Evolutionary conservation across 495 filamentous ascomycete genomes (phyloP), one percentile per base, ranked within the genome.

Genomic region (Xylaria venustula): DNA sequence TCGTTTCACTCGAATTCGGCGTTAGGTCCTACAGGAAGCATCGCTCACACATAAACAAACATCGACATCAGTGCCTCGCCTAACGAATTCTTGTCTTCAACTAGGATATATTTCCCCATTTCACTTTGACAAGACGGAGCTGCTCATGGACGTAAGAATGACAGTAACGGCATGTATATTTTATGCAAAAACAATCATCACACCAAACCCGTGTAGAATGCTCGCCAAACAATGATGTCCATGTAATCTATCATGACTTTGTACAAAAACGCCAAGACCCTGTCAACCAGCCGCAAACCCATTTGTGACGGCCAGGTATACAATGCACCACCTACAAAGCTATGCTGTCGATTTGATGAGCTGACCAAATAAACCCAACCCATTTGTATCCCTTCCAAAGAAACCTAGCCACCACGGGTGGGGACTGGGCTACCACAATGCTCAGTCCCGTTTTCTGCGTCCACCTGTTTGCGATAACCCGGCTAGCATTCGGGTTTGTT

Each of bases 171-270:
- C 4, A 11, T 11, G 30, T 34, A 11, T 5, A 34, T 34, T 34
- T 11, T 11, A 11, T 34, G 30, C 30, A 4, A 11, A 34, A 11
- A 34, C 9, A 50, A 17, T n/a, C n/a, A 30, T 50, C 19, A 20
- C 25, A 53, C 14, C 32, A 15, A 23, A 37, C 36, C 11, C 12
- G n/a, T 22, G 32, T 22, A 40, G 41, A 37, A 32, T 30, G 37
- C 20, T 45, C 23, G 23, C 12, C 12, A 42, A 45, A 30, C 37
- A 44, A 45, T 45, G 26, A 53, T 8, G 32, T 53, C 22, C 50
- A 53, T 40, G n/a, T n/a, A 55, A 28, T 55, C 37, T 55, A 55
- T 55, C 53, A 55, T 23, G 44, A 30, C 52, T 44, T 32, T 25
- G 32, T 55, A 55, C 53, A 55, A 41, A 20, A 40, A 55, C 53